These are phyloP conservation scores for Neurospora sp. DNA, from an alignment of 2,329 filamentous ascomycete genomes.

Conservation along the genomic window DNA sequence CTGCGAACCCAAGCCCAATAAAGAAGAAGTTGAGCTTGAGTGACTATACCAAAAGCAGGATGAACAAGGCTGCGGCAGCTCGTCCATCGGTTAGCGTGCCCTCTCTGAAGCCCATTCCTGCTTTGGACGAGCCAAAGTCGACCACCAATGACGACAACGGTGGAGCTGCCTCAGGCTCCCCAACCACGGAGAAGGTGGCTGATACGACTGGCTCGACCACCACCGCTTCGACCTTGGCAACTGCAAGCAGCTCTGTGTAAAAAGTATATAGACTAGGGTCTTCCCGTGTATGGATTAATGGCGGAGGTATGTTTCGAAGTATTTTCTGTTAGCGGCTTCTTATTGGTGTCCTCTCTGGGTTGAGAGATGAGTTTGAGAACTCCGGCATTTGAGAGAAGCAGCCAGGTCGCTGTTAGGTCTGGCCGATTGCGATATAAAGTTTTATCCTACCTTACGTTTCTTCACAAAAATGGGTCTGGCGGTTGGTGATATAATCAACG, in stretches of 20 bases:
- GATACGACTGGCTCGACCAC: constrained; percentile 5
- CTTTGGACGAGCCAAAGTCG: constrained; percentile 14
- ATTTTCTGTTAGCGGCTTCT: background rate
- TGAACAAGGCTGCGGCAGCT: constrained; percentile 42
- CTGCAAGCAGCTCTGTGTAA: constrained; percentile 4
- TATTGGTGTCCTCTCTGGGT: background rate
- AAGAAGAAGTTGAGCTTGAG: constrained; percentile 60
- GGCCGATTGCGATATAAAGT: background rate
- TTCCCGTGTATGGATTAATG: background rate
- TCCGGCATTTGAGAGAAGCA: background rate
- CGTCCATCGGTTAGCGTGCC: constrained; percentile 26
- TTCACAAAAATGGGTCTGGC: background rate
- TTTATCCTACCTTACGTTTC: background rate
- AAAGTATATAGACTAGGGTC: constrained; percentile 4
- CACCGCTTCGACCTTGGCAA: background rate
- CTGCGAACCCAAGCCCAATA: constrained; percentile 45
- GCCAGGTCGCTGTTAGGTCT: background rate
- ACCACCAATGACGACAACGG: constrained; percentile 9
- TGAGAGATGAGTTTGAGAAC: background rate
- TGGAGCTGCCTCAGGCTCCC: background rate
- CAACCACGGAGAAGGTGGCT: background rate
- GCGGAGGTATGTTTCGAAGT: background rate
- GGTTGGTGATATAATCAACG: background rate
- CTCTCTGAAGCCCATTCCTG: constrained; percentile 24
- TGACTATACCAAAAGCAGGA: constrained; percentile 52